Evolutionary conservation across 73 alveolate genomes (phyloP).

Genomic region (Paraurostyla sp.): DNA sequence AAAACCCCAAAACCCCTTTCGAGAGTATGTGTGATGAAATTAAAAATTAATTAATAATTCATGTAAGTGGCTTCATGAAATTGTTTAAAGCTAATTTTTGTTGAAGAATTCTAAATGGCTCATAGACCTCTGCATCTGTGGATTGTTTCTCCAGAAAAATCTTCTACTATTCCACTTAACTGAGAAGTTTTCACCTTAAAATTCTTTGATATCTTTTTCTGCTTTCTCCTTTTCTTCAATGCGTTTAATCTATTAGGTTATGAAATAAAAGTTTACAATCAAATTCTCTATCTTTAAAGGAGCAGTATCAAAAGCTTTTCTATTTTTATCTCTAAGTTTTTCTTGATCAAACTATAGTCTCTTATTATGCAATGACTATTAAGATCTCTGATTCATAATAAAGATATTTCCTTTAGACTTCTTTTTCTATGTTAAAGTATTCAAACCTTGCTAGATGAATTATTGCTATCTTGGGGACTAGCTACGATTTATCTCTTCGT

Average conservation of each 20-base stretch:
- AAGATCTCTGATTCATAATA: neutral
- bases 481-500: neutral
- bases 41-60: neutral
- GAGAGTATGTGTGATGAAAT: neutral
- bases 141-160: constrained; percentile 34
- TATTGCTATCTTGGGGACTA: neutral
- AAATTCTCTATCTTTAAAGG: constrained; percentile 25
- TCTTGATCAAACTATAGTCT: neutral
- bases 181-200: neutral
- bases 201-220: neutral
- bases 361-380: neutral
- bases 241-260: neutral
- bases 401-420: neutral
- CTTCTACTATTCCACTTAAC: constrained; percentile 22
- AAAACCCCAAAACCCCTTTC: constrained; percentile 23
- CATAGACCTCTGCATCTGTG: constrained; percentile 35
- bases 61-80: neutral
- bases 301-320: neutral
- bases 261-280: neutral
- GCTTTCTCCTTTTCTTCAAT: constrained; percentile 38
- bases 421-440: neutral
- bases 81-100: neutral
- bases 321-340: neutral
- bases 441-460: neutral
- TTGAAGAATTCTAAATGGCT: constrained; percentile 8